Evolutionary conservation across 345 rosid genomes (phyloP).

Genomic region (Salix koriyanagi): DNA sequence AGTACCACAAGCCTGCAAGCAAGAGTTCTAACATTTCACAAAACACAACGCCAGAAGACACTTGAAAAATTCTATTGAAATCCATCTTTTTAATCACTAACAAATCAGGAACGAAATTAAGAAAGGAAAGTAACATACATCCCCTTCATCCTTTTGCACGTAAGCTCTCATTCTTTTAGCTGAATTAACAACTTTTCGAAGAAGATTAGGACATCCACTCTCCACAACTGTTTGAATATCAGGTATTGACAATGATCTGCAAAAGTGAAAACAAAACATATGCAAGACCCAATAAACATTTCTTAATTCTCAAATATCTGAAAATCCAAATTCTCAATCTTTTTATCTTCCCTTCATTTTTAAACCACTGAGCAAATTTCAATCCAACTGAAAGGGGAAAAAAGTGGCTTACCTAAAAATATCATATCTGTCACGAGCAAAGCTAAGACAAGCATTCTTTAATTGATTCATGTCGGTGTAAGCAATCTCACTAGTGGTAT

Average conservation of each 20-base stretch:
- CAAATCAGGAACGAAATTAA: not conserved
- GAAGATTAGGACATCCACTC: conserved; percentile 78
- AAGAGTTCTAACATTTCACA: conserved; percentile 13
- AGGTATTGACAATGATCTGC: conserved; percentile 55
- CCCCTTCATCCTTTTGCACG: conserved; percentile 66
- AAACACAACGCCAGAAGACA: not conserved
- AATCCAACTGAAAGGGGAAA: not conserved
- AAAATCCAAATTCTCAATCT: not conserved
- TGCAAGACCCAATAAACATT: not conserved
- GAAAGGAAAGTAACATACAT: conserved; percentile 42
- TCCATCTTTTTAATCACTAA: not conserved
- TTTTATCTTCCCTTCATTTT: not conserved
- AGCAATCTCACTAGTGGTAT: not conserved
- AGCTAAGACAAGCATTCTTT: conserved; percentile 76
- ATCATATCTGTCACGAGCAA: conserved; percentile 87
- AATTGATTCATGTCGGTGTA: conserved; percentile 56
- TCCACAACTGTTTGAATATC: conserved; percentile 66
- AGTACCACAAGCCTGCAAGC: conserved; percentile 63
- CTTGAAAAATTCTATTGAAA: not conserved
- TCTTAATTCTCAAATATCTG: not conserved
- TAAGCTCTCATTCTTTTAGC: conserved; percentile 79
- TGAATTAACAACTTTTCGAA: conserved; percentile 73
- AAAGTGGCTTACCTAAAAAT: conserved; percentile 45
- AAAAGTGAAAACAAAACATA: conserved; percentile 13
- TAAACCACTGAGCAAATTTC: not conserved